Evolutionary conservation across 306 rosid species (phyloP), one percentile per base, ranked within the genome.

Genomic region (Vicia faba): DNA sequence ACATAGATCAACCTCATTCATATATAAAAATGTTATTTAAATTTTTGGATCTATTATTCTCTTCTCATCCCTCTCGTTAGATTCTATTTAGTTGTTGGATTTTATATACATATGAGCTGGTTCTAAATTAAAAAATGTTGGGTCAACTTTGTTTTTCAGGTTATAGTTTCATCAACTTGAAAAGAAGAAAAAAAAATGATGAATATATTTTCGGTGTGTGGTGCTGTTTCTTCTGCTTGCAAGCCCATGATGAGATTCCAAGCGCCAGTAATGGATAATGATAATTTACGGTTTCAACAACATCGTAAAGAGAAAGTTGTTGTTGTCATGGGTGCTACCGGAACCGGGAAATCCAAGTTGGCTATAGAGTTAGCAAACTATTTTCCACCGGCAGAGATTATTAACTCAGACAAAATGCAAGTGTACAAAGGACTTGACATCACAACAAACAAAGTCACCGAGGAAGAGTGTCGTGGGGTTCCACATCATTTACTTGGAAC

Each of bases 331-430:
- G 97, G 97, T 0, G 89, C 97, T 12, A 91, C 97, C 54, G 97
- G 89, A 4, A 81, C 84, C 19, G 97, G 97, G 2, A 91, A 91
- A 61, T 84, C 97, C 9, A 76, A 84, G 25, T 77, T 91, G 0
- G 92, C 96, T 9, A 76, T 91, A 8, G 92, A 88, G 69, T 19
- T 91, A 1, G 95, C 97, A 15, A 75, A 73, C 0, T 79, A 79
- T 8, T 79, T 81, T 18, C 68, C 70, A 3, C 82, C 77, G 0
- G 86, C 83, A 0, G 97, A 91, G 81, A 72, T 91, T 40, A 67
- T 91, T 1, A 91, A 91, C 71, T 86, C 91, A 0, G 97, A 91
- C 72, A 91, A 91, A 78, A 88, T 91, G 51, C 97, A 91, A 81
- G 78, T 86, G 15, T 88, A 81, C 73, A 50, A 76, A 5, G 95